Conservation (phyloP, 2,329 filamentous ascomycete genomes). For the Ramularia endophylla region DNA sequence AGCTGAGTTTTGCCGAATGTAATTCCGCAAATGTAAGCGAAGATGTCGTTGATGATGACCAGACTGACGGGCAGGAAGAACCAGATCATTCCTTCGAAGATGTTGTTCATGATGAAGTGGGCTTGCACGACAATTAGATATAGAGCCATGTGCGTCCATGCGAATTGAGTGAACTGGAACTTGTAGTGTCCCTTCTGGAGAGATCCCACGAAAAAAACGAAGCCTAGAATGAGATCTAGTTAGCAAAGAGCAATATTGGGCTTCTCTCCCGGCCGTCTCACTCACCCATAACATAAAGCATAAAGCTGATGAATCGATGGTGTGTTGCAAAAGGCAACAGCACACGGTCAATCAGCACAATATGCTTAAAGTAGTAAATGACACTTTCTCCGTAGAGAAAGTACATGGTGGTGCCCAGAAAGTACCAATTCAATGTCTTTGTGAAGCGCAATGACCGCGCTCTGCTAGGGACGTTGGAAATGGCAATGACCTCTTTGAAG, state of each 20-base stretch:
- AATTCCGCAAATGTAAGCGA: conserved; percentile 95
- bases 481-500: conserved; percentile 99
- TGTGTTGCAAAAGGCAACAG: conserved; percentile 91
- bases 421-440: conserved; percentile 98
- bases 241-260: not conserved
- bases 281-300: conserved; percentile 93
- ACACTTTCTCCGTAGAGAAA: conserved; percentile 98
- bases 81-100: conserved; percentile 99
- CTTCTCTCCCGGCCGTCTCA: conserved; percentile 11
- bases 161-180: conserved; percentile 99
- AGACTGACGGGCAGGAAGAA: conserved; percentile 94
- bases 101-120: conserved; percentile 99
- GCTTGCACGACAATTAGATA: conserved; percentile 97
- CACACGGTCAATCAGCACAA: conserved; percentile 89
- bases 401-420: conserved; percentile 98
- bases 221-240: conserved; percentile 52
- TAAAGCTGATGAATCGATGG: conserved; percentile 97
- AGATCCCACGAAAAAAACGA: conserved; percentile 95
- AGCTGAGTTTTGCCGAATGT: conserved; percentile 93
- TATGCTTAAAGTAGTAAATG: conserved; percentile 99
- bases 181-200: conserved; percentile 94
- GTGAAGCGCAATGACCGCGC: conserved; percentile 88
- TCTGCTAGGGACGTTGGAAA: conserved; percentile 87
- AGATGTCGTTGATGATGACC: conserved; percentile 98
- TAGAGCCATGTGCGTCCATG: conserved; percentile 98